Evolutionary conservation across 1,284 basidiomycete genomes (phyloP), one percentile per base, ranked within the genome.

Genomic region (Ceratobasidium sp.): DNA sequence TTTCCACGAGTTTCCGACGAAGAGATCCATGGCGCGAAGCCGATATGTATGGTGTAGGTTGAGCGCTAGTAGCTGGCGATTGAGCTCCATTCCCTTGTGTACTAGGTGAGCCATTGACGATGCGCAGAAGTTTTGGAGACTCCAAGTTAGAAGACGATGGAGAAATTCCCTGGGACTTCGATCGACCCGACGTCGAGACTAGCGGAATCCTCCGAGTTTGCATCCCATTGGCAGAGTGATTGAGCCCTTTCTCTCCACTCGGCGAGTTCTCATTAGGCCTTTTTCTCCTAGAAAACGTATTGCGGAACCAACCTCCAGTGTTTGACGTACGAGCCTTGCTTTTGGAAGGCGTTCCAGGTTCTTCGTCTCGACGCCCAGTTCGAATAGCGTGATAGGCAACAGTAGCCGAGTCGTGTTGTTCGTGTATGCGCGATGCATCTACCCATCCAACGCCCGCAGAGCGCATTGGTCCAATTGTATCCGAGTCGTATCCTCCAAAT

Each of bases 351-450:
- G 69, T 63, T 31, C 69, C 69, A 47, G 39, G 31, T 20, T 47
- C 56, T 13, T 33, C 39, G 45, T 23, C 11, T 11, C 20, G 10
- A 8, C 13, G 58, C 3, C n/a, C 28, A 17, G 17, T 33, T 15
- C 47, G 56, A 53, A 35, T 26, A 63, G 42, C 37, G 39, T 71
- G 37, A 15, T 71, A 71, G 31, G 11, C 20, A n/a, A 17, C 42
- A 31, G 17, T 26, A 13, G 10, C 42, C 20, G 56, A 35, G 39
- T 23, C 56, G 26, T 49, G 1, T 10, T 28, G 28, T 20, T 58
- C 56, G 35, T 73, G 37, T 35, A 63, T 49, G 5, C 69, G 69
- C 15, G 69, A 73, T 51, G 58, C 69, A 61, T 63, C 69, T 7
- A 63, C 69, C 69, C 69, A 73, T 17, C 58, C 54, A 23, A 60